phyloP scores from a whole-genome alignment of 1,139 yeast species.

The Zygoascus hellenicus region DNA sequence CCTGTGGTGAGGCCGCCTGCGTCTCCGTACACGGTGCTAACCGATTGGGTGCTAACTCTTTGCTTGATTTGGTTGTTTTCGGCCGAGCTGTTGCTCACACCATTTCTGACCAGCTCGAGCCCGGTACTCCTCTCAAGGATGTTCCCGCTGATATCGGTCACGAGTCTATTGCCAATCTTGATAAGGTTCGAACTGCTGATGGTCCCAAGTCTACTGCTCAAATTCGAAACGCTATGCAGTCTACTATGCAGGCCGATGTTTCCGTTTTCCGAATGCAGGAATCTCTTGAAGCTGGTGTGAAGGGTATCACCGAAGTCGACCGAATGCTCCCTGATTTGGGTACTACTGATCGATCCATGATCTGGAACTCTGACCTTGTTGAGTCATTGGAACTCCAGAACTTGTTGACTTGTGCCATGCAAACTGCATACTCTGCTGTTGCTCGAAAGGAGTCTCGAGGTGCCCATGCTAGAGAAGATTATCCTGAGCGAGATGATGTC shows the following conservation, averaged over 20 bases:
- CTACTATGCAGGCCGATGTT: constrained; percentile 93
- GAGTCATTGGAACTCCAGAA: constrained; percentile 96
- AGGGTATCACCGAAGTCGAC: constrained; percentile 71
- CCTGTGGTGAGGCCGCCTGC: constrained; percentile 99
- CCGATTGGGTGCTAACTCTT: constrained; percentile 98
- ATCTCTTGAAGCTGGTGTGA: constrained; percentile 88
- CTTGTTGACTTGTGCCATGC: constrained; percentile 94
- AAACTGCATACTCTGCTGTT: constrained; percentile 91
- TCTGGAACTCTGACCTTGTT: constrained; percentile 93
- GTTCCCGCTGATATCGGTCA: constrained; percentile 81
- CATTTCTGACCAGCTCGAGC: constrained; percentile 75
- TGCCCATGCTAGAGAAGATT: constrained; percentile 99
- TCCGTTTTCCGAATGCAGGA: constrained; percentile 96
- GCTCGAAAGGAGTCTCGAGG: constrained; percentile 98
- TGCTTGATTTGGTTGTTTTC: constrained; percentile 92
- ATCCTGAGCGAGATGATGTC: constrained; percentile 89
- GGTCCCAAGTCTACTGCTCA: constrained; percentile 83
- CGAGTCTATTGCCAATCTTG: constrained; percentile 87
- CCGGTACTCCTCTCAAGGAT: constrained; percentile 80
- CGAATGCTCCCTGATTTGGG: constrained; percentile 64
- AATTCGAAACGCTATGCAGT: constrained; percentile 89
- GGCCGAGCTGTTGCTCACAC: constrained; percentile 98
- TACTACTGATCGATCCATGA: constrained; percentile 94
- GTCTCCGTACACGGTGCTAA: constrained; percentile 99
- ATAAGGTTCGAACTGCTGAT: constrained; percentile 74